Evolutionary conservation across 2,329 filamentous ascomycete species (phyloP).

Genomic region (Mycosphaerella arachidis): DNA sequence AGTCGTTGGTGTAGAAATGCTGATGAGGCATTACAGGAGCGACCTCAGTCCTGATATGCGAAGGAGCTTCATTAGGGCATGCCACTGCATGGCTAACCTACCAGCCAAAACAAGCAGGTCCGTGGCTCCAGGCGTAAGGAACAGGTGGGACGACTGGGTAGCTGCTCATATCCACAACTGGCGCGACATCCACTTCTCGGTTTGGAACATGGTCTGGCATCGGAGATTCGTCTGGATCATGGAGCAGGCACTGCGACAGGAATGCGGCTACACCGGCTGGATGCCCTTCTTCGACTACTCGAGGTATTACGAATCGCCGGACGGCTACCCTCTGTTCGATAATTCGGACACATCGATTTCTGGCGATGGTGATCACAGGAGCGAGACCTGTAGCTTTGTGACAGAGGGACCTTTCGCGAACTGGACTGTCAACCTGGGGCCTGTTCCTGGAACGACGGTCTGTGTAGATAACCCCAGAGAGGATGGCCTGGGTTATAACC

Average conservation of each 20-base stretch:
- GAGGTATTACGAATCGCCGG: conserved; percentile 32
- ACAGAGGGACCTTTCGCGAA: conserved; percentile 49
- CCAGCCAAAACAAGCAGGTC: not conserved
- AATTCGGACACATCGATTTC: conserved; percentile 37
- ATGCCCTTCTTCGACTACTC: conserved; percentile 11
- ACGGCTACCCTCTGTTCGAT: conserved; percentile 40
- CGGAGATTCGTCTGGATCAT: conserved; percentile 40
- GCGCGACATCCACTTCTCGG: conserved; percentile 26
- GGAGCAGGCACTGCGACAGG: conserved; percentile 38
- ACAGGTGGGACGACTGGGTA: not conserved
- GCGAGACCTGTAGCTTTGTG: conserved; percentile 51
- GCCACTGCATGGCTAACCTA: not conserved
- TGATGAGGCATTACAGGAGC: not conserved
- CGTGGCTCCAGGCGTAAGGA: not conserved
- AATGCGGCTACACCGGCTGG: conserved; percentile 42
- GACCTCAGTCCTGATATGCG: not conserved
- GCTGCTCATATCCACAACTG: conserved; percentile 26
- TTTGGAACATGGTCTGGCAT: conserved; percentile 36
- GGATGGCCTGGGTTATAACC: conserved; percentile 19
- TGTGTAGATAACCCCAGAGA: conserved; percentile 20
- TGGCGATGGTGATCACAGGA: conserved; percentile 43
- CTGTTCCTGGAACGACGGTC: conserved; percentile 7
- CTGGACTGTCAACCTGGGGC: conserved; percentile 28
- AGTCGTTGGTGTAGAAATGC: not conserved
- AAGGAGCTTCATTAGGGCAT: not conserved